These are phyloP conservation scores for Rhizophlyctis rosea DNA, from an alignment of 192 early-diverging fungal genomes.

Conservation along the genomic window DNA sequence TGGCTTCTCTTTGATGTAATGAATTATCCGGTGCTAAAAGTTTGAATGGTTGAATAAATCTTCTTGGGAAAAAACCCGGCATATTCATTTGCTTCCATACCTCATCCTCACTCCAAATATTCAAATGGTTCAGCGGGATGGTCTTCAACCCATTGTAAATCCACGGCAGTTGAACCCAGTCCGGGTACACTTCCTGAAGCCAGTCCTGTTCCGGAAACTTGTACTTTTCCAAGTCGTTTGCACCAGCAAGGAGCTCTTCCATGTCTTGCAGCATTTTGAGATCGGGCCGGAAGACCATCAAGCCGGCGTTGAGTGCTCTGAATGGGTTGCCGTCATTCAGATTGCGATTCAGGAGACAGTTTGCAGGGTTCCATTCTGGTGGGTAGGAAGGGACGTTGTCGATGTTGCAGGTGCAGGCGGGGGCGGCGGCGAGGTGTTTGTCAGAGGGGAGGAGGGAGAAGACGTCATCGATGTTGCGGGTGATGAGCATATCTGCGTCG, in stretches of 20 bases:
- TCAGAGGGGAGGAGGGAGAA: not conserved
- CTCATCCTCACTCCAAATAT: not conserved
- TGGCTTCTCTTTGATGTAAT: too few species aligned
- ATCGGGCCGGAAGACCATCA: not conserved
- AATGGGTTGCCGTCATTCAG: not conserved
- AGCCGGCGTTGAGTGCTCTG: not conserved
- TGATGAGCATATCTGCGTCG: too few species aligned
- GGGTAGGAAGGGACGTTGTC: not conserved
- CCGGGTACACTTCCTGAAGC: not conserved
- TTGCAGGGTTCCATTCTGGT: not conserved
- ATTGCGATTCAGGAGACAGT: not conserved
- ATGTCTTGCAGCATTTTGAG: not conserved
- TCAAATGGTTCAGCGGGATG: not conserved
- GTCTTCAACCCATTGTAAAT: conserved; percentile 1
- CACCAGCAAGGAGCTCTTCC: not conserved
- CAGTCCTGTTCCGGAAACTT: conserved; percentile 2
- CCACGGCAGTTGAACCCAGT: not conserved
- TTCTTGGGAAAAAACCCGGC: too few species aligned
- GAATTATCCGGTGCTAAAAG: too few species aligned
- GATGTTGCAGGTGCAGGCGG: not conserved
- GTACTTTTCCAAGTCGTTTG: not conserved
- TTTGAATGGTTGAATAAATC: too few species aligned
- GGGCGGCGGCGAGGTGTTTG: not conserved
- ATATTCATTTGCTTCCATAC: too few species aligned
- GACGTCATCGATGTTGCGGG: too few species aligned